Conservation (phyloP, 495 filamentous ascomycete genomes). For the Aspergillus bertholletiae region DNA sequence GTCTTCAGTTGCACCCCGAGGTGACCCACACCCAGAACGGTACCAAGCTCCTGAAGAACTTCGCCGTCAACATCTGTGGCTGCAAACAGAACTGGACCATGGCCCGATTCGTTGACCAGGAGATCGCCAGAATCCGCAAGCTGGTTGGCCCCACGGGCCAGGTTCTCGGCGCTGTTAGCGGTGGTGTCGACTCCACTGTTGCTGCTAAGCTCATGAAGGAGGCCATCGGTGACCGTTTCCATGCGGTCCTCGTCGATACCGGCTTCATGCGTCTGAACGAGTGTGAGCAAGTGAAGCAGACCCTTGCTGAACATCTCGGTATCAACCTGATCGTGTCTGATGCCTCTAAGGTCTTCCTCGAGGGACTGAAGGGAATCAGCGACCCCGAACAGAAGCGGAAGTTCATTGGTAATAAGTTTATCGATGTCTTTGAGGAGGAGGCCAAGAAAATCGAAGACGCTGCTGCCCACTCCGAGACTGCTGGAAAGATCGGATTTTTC, state of each 20-base stretch:
- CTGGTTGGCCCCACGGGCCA: constrained; percentile 77
- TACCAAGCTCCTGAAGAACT: constrained; percentile 67
- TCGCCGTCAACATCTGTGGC: constrained; percentile 74
- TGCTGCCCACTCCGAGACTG: constrained; percentile 50
- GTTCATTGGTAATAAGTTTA: constrained; percentile 82
- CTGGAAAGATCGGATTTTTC: constrained; percentile 75
- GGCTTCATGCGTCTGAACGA: constrained; percentile 87
- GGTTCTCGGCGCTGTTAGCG: constrained; percentile 81
- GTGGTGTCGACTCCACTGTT: constrained; percentile 89
- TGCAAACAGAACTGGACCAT: constrained; percentile 77
- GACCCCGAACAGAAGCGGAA: constrained; percentile 94
- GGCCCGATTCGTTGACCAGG: constrained; percentile 72
- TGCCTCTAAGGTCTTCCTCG: constrained; percentile 70
- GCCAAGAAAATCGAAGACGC: constrained; percentile 71
- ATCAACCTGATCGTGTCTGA: constrained; percentile 91
- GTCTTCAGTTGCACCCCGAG: constrained; percentile 85
- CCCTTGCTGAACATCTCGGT: constrained; percentile 69
- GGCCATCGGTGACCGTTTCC: constrained; percentile 82
- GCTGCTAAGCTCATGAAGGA: constrained; percentile 81
- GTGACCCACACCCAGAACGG: constrained; percentile 62
- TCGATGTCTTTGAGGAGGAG: constrained; percentile 83
- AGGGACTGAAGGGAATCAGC: constrained; percentile 64
- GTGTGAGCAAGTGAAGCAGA: constrained; percentile 72
- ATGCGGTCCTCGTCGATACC: constrained; percentile 86
- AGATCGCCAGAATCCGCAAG: constrained; percentile 70